Base-by-base conservation (phyloP, 768 basidiomycete genomes). In the Hebeloma cylindrosporum region DNA sequence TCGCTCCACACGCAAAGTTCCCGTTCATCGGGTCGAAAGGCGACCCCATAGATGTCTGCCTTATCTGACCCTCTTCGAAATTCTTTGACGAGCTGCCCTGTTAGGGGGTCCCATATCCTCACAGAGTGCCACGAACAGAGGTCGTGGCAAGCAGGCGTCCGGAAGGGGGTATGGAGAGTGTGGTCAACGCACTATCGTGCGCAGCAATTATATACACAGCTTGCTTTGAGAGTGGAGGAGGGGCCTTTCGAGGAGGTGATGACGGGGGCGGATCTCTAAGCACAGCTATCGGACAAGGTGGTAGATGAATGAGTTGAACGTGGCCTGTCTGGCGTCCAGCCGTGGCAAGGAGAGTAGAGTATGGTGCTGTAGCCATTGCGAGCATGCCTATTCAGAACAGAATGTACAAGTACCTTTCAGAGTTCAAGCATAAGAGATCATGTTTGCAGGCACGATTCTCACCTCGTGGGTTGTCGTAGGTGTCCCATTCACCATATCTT, bases 1-100 rank as follows among this genome's bases (percentile, higher is more conserved):
- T 96, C 93, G 59, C 91, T 93, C 86, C 91, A 92, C 7, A 90
- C 92, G 57, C 88, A 90, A 0, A 95, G 69, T 53, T 93, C 89
- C 45, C 75, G 78, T 57, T 94, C 93, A 54, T 92, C 91, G 3
- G 82, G 83, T 27, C 92, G 77, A 64, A 94, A 92, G 9, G 86
- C 84, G 14, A 93, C 86, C 2, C 90, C 90, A 63, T 92, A 94
- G 32, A 95, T 93, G 57, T 88, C 84, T 21, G 93, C 93, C 57
- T 89, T 85, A 64, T 96, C 93, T 13, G 86, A 79, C 7, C 93
- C 93, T 60, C 93, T 75, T 45, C 93, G 72, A 21, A 96, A 75
- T 61, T 94, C 93, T 34, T 83, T 75, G 17, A 88, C 64, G 35
- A 88, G 79, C 53, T 83, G 85, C 13, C 88, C 87, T 6, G 82